A percentile compares a stretch with the other conserved stretches of the same genome.
Evolutionary conservation across 2,329 filamentous ascomycete genomes (phyloP).

Genomic region (Sporothrix dimorphospora): DNA sequence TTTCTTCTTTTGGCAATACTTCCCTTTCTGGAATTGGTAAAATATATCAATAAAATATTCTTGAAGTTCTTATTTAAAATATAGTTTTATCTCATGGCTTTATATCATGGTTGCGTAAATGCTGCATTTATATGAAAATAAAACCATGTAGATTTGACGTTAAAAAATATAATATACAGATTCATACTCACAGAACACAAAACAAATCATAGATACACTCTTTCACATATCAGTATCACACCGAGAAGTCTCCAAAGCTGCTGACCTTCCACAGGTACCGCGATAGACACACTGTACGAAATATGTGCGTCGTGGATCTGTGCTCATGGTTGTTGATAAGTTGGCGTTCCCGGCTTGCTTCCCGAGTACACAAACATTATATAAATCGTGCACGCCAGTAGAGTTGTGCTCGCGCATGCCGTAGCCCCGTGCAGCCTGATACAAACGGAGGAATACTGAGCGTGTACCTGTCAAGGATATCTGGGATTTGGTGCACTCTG

Average conservation of each 20-base stretch:
- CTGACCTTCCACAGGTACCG: background rate
- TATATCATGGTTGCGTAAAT: too few species aligned
- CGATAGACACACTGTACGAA: background rate
- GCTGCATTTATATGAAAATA: background rate
- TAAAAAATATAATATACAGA: too few species aligned
- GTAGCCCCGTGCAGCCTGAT: background rate
- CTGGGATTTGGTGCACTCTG: background rate
- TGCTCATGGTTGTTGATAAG: too few species aligned
- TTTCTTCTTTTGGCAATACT: slow-evolving; percentile 5
- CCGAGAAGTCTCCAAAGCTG: too few species aligned
- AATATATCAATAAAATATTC: too few species aligned
- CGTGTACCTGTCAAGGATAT: background rate
- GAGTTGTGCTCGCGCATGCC: background rate
- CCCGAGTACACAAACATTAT: background rate
- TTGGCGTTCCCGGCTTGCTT: background rate
- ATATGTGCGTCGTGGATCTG: too few species aligned
- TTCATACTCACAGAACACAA: too few species aligned
- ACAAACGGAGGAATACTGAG: too few species aligned
- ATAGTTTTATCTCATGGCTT: too few species aligned
- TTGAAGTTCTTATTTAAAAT: too few species aligned
- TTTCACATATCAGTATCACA: background rate
- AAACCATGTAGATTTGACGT: too few species aligned
- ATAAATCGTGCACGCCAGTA: background rate
- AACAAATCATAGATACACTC: too few species aligned
- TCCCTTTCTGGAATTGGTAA: background rate